Evolutionary conservation across 106 monocot species (phyloP), one percentile per base, ranked within the genome.

Genomic region (Triglochin maritima): DNA sequence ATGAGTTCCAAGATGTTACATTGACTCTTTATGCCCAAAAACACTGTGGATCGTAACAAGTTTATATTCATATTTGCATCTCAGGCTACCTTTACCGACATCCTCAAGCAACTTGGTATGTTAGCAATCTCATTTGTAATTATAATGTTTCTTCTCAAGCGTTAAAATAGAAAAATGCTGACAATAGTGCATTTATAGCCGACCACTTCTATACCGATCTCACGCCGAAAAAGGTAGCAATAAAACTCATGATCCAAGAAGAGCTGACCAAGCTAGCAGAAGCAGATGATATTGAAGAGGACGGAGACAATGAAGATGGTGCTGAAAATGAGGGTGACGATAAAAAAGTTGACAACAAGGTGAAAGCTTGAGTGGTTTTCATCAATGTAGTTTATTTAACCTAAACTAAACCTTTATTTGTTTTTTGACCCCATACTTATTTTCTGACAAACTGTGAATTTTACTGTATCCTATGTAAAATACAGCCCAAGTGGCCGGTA

Each of bases 51-150:
- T 29, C 29, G 29, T 29, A 29, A 29, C 29, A 52, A 7, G 52
- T 52, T 12, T 15, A 15, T 65, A 6, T 49, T 49, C 10, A 48
- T 13, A 4, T 6, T 48, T 69, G 4, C 5, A 16, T 79, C 47
- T 62, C 84, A 84, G 84, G 84, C 84, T 11, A 80, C 84, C 45
- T 85, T 85, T 60, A 85, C 81, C 14, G 80, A 85, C 57, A 81
- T 85, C 60, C 74, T 85, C 2, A 85, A 81, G 55, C 71, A 72
- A 62, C 78, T 81, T 49, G 74, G 81, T 85, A 74, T 50, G 73
- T 63, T 8, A 8, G 42, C 7, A 12, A 15, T 3, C 17, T 13
- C 6, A 13, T 12, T 44, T 43, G 4, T 15, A 13, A 29, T 29
- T 29, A 29, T 29, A 29, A 29, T 29, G 0, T 29, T 29, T 29